Evolutionary conservation across 768 basidiomycete species (phyloP).

Genomic region (Tubosaeta sp.): DNA sequence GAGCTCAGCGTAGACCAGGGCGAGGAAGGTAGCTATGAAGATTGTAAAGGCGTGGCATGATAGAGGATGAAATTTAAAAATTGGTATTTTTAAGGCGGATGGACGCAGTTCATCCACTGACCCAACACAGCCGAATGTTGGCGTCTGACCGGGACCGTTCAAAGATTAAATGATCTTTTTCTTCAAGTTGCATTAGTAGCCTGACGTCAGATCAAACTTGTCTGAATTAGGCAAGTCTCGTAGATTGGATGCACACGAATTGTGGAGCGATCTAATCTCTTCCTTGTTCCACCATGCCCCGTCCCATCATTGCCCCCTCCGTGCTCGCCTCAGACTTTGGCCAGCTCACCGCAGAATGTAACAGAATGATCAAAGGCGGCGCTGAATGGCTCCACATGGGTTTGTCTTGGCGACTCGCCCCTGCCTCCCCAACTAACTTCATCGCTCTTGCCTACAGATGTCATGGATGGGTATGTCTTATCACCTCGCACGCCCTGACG

Average conservation of each 20-base stretch:
- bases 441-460: slow-evolving; percentile 51
- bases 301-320: slow-evolving; percentile 92
- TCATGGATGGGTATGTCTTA: slow-evolving; percentile 86
- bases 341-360: slow-evolving; percentile 91
- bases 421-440: slow-evolving; percentile 9
- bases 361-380: slow-evolving; percentile 91
- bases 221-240: slow-evolving; percentile 25
- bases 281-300: slow-evolving; percentile 55
- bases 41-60: slow-evolving; percentile 28
- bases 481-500: neutral
- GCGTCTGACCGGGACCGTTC: no score
- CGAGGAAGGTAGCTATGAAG: slow-evolving; percentile 33
- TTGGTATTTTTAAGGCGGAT: neutral
- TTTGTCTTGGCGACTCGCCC: slow-evolving; percentile 22
- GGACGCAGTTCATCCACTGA: neutral
- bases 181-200: neutral
- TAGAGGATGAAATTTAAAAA: neutral
- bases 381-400: slow-evolving; percentile 99
- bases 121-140: no score
- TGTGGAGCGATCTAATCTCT: slow-evolving; percentile 2
- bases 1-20: slow-evolving; percentile 36
- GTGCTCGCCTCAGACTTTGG: slow-evolving; percentile 98
- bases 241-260: slow-evolving; percentile 10
- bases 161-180: no score
- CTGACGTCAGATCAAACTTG: neutral